Base-by-base conservation (phyloP, 1,139 yeast genomes). In the Zhuliangozyma blackwelliae region DNA sequence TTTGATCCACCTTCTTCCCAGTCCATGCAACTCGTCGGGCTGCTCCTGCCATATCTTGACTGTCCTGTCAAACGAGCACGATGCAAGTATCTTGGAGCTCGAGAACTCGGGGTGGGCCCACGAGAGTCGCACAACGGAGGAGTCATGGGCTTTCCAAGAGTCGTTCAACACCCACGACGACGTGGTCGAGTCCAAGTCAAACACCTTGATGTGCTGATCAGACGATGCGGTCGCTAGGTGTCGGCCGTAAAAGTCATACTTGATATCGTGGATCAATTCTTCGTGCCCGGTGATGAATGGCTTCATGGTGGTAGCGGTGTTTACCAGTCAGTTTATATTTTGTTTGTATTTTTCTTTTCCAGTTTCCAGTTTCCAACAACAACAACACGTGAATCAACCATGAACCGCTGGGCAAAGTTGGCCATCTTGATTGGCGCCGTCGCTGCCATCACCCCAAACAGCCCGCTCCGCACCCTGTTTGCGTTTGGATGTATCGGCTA, bases 61-160 rank as follows among this genome's bases (percentile, higher is more conserved):
- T 0, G 96, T 85, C 39, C 95, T 75, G 54, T 92, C 98, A 55
- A 84, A 87, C 1, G 96, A 87, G 33, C 92, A 89, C 21, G 94
- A 79, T 0, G 96, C 96, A 25, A 92, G 61, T 6, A 92, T 68
- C 47, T 67, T 68, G 35, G 68, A 59, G 51, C 87, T 86, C 5
- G 96, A 94, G 57, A 80, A 89, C 57, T 89, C 95, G 1, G 98
- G 98, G 39, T 87, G 84, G 1, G 97, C 97, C 95, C 97, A 92
- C 37, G 81, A 79, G 5, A 92, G 69, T 48, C 83, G 79, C 32
- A 87, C 84, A 25, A 92, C 76, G 46, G 90, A 79, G 7, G 95
- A 82, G 50, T 92, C 96, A 55, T 92, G 98, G 1, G 97, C 97
- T 49, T 85, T 85, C 95, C 96, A 90, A 45, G 85, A 81, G 59